Evolutionary conservation across 176 grass and related monocot species (phyloP).

Genomic region (Zoysia japonica): DNA sequence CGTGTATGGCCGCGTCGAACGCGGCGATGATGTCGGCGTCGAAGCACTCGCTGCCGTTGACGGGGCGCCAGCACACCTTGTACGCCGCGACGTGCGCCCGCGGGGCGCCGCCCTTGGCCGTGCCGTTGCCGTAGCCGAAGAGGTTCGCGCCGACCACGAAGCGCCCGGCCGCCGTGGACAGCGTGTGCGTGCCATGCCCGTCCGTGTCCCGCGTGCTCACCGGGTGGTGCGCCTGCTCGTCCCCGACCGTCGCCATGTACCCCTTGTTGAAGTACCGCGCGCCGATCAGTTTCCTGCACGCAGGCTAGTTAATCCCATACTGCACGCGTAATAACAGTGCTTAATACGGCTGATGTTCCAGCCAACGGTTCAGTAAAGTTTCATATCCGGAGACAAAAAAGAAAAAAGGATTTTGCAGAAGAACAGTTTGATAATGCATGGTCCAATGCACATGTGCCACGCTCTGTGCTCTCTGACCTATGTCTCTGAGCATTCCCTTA

Average conservation of each 20-base stretch:
- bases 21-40: constrained; percentile 87
- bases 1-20: constrained; percentile 82
- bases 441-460: constrained; percentile 13
- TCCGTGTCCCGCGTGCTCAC: constrained; percentile 62
- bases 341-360: background rate
- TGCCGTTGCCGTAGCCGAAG: constrained; percentile 84
- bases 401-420: background rate
- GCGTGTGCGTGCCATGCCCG: constrained; percentile 92
- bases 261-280: constrained; percentile 84
- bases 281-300: constrained; percentile 78
- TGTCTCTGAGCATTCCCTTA: background rate
- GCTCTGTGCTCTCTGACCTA: background rate
- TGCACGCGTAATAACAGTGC: background rate
- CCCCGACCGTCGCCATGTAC: constrained; percentile 45
- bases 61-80: constrained; percentile 93
- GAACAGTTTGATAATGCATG: background rate
- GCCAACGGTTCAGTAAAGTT: background rate
- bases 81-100: constrained; percentile 67
- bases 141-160: constrained; percentile 61
- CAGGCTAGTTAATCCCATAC: background rate
- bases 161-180: constrained; percentile 76
- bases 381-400: background rate
- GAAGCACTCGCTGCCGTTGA: constrained; percentile 85
- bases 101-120: constrained; percentile 76
- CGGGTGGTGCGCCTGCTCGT: constrained; percentile 22